These are phyloP conservation scores for Flaveria linearis DNA, from an alignment of 129 eudicot genomes.

Conservation along the genomic window DNA sequence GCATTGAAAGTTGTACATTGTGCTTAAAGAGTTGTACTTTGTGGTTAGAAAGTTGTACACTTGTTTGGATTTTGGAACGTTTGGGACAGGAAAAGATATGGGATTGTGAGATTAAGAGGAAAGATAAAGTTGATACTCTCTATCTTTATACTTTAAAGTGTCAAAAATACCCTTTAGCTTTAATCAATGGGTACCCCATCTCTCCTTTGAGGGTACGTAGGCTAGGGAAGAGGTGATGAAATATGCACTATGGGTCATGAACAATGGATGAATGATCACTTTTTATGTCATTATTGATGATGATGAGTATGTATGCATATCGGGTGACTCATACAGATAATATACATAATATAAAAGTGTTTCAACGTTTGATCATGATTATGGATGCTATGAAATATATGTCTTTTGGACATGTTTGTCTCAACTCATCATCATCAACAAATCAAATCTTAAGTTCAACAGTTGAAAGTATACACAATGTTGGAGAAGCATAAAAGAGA, in stretches of 20 bases:
- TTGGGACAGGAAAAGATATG: conserved; percentile 15
- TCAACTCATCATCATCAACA: conserved; percentile 27
- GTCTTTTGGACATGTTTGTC: conserved; percentile 39
- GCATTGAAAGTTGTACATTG: conserved; percentile 9
- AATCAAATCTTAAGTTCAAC: background rate
- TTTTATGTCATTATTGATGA: conserved; percentile 43
- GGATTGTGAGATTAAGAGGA: conserved; percentile 40
- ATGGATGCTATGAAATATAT: conserved; percentile 27
- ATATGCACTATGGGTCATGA: conserved; percentile 60
- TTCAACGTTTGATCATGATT: conserved; percentile 31
- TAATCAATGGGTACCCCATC: conserved; percentile 51
- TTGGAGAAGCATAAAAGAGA: background rate
- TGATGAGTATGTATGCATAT: conserved; percentile 34
- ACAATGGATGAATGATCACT: conserved; percentile 46
- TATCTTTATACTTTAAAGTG: conserved; percentile 47
- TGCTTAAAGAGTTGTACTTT: background rate
- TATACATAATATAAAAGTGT: conserved; percentile 35
- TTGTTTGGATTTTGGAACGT: conserved; percentile 27
- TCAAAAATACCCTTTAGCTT: conserved; percentile 87
- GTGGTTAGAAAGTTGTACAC: conserved; percentile 22
- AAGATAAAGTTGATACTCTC: conserved; percentile 61
- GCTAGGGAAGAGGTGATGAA: conserved; percentile 62
- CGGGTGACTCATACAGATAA: conserved; percentile 30
- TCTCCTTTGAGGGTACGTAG: conserved; percentile 44
- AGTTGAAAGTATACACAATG: background rate